Base-by-base conservation (phyloP, 257 asterid species). In the Solanum infundibuliforme region DNA sequence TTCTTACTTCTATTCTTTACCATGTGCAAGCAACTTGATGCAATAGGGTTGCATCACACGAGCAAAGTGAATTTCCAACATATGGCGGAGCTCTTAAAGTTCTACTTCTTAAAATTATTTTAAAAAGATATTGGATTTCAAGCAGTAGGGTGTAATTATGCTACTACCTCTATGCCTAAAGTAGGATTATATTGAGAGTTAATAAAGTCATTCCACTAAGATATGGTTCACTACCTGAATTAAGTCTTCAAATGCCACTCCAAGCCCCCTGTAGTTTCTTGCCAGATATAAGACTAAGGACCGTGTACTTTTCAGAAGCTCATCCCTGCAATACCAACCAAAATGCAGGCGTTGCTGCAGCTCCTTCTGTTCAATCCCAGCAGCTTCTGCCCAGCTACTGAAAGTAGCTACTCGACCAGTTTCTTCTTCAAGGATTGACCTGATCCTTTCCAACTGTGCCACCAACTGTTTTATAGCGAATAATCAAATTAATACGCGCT, bases 291-390 rank as follows among this genome's bases (percentile, higher is more conserved):
- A 75, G 91, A 95, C 93, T 89, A 94, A 91, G 39, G 98, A 93
- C 38, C 90, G 93, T 2, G 98, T 91, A 88, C 97, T 95, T 92
- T 90, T 92, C 35, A 96, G 86, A 83, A 96, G 98, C 92, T 95
- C 95, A n/a, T 94, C 97, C 88, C 97, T 93, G 91, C 98, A 96
- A 83, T 87, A 90, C 98, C 95, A 93, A 86, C 99, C 98, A 55
- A 91, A 94, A 88, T 91, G 91, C 93, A 96, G 87, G 79, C 43
- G 93, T 36, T 90, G 91, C 91, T 91, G 96, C 91, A 96, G 77
- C 87, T 90, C 94, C 83, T 89, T 93, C 91, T 87, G 93, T 62
- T 93, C 89, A 27, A 96, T 66, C 68, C 93, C 95, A 83, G 97
- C 95, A 88, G 96, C 98, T 92, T 94, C 91, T 13, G 98, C 98